Conservation (phyloP, 2,329 filamentous ascomycete genomes). For the Fusarium sp. region DNA sequence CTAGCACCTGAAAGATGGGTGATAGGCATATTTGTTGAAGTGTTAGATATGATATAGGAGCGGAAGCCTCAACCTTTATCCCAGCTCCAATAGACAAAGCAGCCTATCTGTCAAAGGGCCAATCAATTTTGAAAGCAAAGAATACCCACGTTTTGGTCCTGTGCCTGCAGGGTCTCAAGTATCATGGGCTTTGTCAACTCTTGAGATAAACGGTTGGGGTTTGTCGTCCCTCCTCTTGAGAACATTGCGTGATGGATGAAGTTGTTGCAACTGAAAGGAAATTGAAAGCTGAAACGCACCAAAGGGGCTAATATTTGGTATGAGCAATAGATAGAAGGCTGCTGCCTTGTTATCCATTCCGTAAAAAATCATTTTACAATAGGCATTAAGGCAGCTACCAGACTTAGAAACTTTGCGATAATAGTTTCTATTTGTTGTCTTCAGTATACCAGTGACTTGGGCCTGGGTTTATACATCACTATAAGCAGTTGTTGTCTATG, state of each 20-base stretch:
- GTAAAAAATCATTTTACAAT: fast-evolving
- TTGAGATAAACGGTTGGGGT: background rate
- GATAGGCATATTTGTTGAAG: background rate
- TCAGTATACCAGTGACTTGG: background rate
- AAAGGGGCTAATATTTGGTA: no score
- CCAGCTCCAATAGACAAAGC: slow-evolving; percentile 11
- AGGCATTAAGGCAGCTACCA: fast-evolving
- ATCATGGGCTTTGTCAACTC: fast-evolving
- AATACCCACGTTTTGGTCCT: background rate
- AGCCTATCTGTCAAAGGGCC: slow-evolving; percentile 9
- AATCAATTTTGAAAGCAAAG: background rate
- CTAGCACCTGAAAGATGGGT: background rate
- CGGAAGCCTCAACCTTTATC: background rate
- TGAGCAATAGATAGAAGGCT: no score
- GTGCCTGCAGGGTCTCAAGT: background rate
- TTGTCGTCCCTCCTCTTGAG: background rate
- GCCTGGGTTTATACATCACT: fast-evolving
- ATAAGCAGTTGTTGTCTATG: background rate
- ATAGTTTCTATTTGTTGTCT: no score
- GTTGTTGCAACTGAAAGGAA: no score
- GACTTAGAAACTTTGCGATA: fast-evolving
- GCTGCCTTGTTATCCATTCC: fast-evolving
- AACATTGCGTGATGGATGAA: background rate
- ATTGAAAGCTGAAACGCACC: no score
- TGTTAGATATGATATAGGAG: background rate